Evolutionary conservation across 2,329 filamentous ascomycete species (phyloP).

Genomic region (Hymenoscyphus repandus): DNA sequence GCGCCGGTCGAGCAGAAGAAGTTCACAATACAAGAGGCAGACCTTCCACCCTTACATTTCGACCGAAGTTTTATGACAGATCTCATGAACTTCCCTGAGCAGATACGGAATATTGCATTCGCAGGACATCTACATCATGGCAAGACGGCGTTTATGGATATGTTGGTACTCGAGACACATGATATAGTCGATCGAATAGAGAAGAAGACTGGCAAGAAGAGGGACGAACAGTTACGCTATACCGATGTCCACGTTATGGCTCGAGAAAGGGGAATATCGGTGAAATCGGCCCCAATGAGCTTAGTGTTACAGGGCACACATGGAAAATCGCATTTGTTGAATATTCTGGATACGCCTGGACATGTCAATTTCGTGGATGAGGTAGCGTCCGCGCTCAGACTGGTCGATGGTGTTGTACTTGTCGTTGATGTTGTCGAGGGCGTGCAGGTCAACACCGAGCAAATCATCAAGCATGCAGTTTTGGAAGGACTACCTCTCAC

Average conservation of each 20-base stretch:
- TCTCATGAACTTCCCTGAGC: constrained; percentile 91
- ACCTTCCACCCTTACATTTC: constrained; percentile 83
- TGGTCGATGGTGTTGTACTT: constrained; percentile 87
- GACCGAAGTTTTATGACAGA: constrained; percentile 91
- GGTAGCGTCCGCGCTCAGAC: constrained; percentile 77
- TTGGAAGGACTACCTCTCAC: constrained; percentile 85
- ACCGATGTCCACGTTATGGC: constrained; percentile 90
- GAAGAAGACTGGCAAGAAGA: constrained; percentile 71
- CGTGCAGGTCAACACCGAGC: constrained; percentile 97
- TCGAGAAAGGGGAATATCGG: constrained; percentile 81
- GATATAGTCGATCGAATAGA: constrained; percentile 75
- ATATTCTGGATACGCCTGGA: constrained; percentile 91
- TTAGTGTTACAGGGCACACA: constrained; percentile 81
- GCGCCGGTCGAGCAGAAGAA: constrained; percentile 92
- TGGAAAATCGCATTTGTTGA: constrained; percentile 91
- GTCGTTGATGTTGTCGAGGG: constrained; percentile 96
- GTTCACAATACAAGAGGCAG: constrained; percentile 87
- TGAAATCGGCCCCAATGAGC: constrained; percentile 93
- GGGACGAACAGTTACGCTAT: constrained; percentile 88
- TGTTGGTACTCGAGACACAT: constrained; percentile 94
- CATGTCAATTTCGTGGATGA: constrained; percentile 99
- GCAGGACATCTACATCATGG: constrained; percentile 94
- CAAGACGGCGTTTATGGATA: constrained; percentile 98
- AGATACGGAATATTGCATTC: constrained; percentile 87
- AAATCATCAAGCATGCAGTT: constrained; percentile 93